Evolutionary conservation across 768 basidiomycete species (phyloP).

Genomic region (Trametes punicea): DNA sequence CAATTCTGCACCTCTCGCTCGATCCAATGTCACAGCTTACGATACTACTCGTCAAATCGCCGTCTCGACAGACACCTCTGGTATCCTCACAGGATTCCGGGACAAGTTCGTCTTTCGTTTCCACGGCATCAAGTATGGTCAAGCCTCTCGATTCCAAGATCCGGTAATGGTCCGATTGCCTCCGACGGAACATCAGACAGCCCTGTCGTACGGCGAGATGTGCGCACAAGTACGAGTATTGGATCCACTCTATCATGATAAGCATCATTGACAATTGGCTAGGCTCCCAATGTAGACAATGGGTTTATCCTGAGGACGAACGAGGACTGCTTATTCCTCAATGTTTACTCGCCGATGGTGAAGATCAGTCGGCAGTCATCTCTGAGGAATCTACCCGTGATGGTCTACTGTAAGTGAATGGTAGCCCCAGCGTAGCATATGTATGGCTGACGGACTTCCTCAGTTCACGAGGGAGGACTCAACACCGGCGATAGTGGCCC

Average conservation of each 20-base stretch:
- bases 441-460: background rate
- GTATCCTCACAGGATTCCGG: slow-evolving; percentile 5
- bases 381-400: slow-evolving; percentile 3
- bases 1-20: slow-evolving; percentile 12
- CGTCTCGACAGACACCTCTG: slow-evolving; percentile 4
- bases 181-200: background rate
- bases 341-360: slow-evolving; percentile 8
- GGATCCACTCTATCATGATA: no score
- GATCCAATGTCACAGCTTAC: slow-evolving; percentile 13
- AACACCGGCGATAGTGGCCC: slow-evolving; percentile 14
- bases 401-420: slow-evolving; percentile 10
- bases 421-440: background rate
- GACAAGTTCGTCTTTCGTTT: slow-evolving; percentile 17
- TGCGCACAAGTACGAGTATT: slow-evolving; percentile 5
- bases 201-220: slow-evolving; percentile 3
- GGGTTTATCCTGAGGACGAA: slow-evolving; percentile 5
- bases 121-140: slow-evolving; percentile 7
- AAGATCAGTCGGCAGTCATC: background rate
- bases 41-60: slow-evolving; percentile 9
- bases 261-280: background rate
- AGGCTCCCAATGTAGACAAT: slow-evolving; percentile 15
- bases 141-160: background rate
- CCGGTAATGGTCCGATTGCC: background rate
- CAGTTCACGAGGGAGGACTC: slow-evolving; percentile 11
- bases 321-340: slow-evolving; percentile 12